Conservation (phyloP, 192 early-diverging fungal genomes). For the Podila epigama region DNA sequence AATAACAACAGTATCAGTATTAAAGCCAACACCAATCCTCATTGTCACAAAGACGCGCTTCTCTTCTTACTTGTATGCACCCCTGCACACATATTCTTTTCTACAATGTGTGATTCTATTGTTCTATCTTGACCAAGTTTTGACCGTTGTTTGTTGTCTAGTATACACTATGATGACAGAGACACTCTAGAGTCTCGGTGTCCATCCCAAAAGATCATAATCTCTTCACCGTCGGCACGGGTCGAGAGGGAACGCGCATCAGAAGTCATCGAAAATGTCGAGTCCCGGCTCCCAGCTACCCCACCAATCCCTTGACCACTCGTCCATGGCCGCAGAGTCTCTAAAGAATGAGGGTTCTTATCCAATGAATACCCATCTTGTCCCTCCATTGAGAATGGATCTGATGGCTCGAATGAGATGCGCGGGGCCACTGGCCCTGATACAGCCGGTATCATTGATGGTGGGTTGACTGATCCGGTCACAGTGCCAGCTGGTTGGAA, state of each 20-base stretch:
- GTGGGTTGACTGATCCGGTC: background rate
- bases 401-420: background rate
- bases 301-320: background rate
- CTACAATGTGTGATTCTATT: background rate
- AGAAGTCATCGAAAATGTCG: slow-evolving; percentile 23
- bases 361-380: background rate
- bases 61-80: no score
- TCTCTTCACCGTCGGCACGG: slow-evolving; percentile 34
- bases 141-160: background rate
- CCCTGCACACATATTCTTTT: no score
- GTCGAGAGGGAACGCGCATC: slow-evolving; percentile 24
- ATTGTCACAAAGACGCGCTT: no score
- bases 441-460: background rate
- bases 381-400: background rate
- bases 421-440: background rate
- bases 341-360: background rate
- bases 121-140: no score
- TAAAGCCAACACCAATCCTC: no score
- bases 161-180: background rate
- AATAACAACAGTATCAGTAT: background rate
- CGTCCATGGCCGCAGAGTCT: background rate
- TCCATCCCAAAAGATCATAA: slow-evolving; percentile 49
- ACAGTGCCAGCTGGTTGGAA: background rate
- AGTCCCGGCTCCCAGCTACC: slow-evolving; percentile 1
- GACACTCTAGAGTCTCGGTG: slow-evolving; percentile 18